A percentile compares a stretch with the other conserved stretches of the same genome.
Conservation (phyloP, 2,329 filamentous ascomycete species). For the Aureobasidium sp. region DNA sequence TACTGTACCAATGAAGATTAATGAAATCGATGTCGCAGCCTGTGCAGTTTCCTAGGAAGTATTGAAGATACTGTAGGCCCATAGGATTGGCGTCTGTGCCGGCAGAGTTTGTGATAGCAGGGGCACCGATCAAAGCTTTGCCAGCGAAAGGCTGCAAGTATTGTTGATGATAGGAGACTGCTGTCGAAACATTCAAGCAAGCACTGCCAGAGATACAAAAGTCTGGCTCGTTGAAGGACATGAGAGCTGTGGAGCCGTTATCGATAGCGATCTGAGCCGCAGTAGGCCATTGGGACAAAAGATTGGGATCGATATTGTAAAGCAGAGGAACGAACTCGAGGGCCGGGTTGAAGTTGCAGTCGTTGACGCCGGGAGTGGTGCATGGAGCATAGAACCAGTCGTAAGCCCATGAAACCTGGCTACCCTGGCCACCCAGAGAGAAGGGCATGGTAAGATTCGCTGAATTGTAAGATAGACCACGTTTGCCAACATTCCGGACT, state of each 20-base stretch:
- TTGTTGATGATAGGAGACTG: conserved; percentile 57
- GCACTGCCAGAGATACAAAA: conserved; percentile 53
- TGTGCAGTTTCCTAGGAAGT: conserved; percentile 59
- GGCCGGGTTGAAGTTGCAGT: conserved; percentile 28
- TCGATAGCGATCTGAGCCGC: conserved; percentile 28
- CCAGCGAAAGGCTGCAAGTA: conserved; percentile 60
- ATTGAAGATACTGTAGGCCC: conserved; percentile 61
- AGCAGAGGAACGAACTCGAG: conserved; percentile 32
- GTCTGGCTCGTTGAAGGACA: conserved; percentile 78
- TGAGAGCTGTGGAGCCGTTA: conserved; percentile 53
- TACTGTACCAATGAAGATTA: conserved; percentile 66
- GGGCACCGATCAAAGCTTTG: conserved; percentile 58
- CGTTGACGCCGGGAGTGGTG: conserved; percentile 19
- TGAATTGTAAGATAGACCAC: conserved; percentile 72
- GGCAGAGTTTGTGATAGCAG: conserved; percentile 67
- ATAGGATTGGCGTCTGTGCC: conserved; percentile 23
- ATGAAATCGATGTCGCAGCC: conserved; percentile 65
- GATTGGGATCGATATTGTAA: conserved; percentile 27
- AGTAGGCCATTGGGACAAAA: conserved; percentile 27
- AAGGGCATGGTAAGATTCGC: conserved; percentile 58
- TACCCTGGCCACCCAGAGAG: conserved; percentile 28
- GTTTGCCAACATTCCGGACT: conserved; percentile 52
- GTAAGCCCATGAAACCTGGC: conserved; percentile 32
- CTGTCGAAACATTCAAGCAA: conserved; percentile 57
- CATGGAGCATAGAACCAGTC: conserved; percentile 29